Base-by-base conservation (phyloP, 495 filamentous ascomycete species). In the Coniosporium apollinis region DNA sequence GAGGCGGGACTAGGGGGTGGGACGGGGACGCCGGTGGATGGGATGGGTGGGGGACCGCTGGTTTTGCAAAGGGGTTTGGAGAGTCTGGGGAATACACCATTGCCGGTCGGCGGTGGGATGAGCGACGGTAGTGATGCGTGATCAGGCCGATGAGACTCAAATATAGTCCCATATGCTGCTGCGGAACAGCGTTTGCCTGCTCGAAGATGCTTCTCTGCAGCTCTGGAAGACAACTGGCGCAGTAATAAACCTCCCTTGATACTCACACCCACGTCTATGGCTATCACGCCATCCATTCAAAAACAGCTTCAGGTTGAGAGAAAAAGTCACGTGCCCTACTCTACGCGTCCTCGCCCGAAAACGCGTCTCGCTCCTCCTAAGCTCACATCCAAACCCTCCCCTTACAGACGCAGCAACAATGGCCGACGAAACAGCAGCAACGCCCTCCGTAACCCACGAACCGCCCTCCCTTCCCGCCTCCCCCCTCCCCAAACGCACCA, bases 401-500 rank as follows among this genome's bases (percentile, higher is more conserved):
- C 9, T n/a, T 8, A 26, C 24, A 8, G 24, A 26, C n/a, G 15
- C 32, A 19, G 13, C 11, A 19, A 11, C 28, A 32, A 45, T 39
- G 34, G 38, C 34, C 15, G 28, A 36, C 31, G 20, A 34, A 4
- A 30, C 16, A 30, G 9, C 47, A 28, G 33, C 38, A 31, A 21
- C 44, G 15, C 38, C 48, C 34, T 28, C 48, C 18, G 37, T 34
- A 38, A 44, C 45, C 33, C 66, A 60, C 55, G 57, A 69, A 54
- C 59, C 64, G 10, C 67, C 70, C 36, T 72, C 69, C 29, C 60
- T 72, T 33, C 69, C 72, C 33, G 50, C 62, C 44, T 77, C 72
- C 11, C 74, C 74, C 8, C 60, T 73, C 34, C 58, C 73, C n/a
- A 79, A 79, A 60, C 70, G 73, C 33, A 65, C 69, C 19, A 76